phyloP scores from a whole-genome alignment of 2,329 filamentous ascomycete genomes.

The Cercospora sojina region DNA sequence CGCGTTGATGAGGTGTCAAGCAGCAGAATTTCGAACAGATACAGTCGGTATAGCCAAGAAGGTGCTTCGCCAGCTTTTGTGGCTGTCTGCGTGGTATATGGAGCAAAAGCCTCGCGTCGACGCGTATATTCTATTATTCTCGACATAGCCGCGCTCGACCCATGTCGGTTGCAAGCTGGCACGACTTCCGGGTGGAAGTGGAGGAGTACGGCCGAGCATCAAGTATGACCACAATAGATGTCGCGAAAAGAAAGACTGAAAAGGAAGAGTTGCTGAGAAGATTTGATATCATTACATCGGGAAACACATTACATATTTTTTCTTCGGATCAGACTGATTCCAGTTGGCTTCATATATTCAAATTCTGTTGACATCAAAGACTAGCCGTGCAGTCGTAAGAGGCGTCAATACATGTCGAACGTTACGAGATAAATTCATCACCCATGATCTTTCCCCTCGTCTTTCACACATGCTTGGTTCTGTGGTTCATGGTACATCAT shows the following conservation, averaged over 20 bases:
- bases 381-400: constrained; percentile 7
- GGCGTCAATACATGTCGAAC: constrained; percentile 9
- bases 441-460: background rate
- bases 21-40: background rate
- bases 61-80: background rate
- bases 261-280: background rate
- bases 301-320: constrained; percentile 13
- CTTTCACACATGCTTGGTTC: background rate
- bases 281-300: constrained; percentile 8
- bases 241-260: background rate
- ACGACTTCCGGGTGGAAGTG: background rate
- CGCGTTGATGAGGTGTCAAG: background rate
- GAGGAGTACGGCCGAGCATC: background rate
- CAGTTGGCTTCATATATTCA: constrained; percentile 11
- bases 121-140: background rate
- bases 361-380: constrained; percentile 8
- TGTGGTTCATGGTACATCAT: constrained; percentile 9
- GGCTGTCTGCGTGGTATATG: background rate
- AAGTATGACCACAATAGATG: background rate
- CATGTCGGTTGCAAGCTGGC: background rate
- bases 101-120: background rate
- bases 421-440: background rate
- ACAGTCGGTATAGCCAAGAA: background rate
- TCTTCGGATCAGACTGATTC: background rate
- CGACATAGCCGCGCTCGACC: background rate